These are phyloP conservation scores for Eucalyptus guilfoylei DNA, from an alignment of 345 rosid genomes.

Conservation along the genomic window DNA sequence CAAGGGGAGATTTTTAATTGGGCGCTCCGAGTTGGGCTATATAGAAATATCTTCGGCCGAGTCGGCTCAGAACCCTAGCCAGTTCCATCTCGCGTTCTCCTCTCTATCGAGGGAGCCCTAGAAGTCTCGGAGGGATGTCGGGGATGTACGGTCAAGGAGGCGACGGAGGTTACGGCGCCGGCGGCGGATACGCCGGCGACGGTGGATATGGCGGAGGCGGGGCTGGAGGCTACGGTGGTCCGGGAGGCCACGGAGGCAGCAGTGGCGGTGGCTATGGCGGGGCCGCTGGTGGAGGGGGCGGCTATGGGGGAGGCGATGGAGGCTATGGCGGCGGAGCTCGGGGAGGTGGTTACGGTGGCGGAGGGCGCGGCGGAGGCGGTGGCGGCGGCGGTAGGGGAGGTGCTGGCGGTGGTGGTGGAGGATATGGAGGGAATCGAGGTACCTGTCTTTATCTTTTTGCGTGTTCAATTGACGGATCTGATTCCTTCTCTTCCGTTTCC, in stretches of 20 bases:
- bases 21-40: not conserved
- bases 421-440: conserved; percentile 54
- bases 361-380: not conserved
- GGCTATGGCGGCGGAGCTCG: conserved; percentile 6
- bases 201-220: conserved; percentile 25
- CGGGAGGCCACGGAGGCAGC: conserved; percentile 11
- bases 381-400: conserved; percentile 20
- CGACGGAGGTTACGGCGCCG: not conserved
- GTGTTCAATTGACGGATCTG: not conserved
- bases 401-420: conserved; percentile 36
- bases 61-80: not conserved
- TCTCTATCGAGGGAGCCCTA: conserved; percentile 3
- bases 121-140: conserved; percentile 30
- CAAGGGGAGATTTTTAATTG: not conserved
- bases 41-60: not conserved
- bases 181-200: conserved; percentile 2
- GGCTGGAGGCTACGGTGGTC: conserved; percentile 49
- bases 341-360: not conserved
- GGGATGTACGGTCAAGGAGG: conserved; percentile 72
- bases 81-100: not conserved
- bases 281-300: conserved; percentile 20
- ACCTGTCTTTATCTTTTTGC: not conserved
- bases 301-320: conserved; percentile 42
- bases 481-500: not conserved
- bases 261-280: conserved; percentile 14